Evolutionary conservation across 441 rosid genomes (phyloP).

Genomic region (Populus hybrid): DNA sequence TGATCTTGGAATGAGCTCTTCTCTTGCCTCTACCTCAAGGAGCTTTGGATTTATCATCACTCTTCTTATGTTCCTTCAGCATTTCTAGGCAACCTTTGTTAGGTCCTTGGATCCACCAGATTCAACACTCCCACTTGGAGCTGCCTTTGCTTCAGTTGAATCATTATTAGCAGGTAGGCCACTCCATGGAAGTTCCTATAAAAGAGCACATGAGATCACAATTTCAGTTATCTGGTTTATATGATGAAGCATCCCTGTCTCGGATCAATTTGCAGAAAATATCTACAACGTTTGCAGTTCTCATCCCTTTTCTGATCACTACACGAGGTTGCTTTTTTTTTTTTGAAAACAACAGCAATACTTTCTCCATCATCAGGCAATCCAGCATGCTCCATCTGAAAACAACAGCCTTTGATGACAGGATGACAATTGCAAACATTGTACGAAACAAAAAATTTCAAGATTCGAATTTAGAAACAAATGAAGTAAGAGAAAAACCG

Average conservation of each 20-base stretch:
- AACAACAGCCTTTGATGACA: not conserved
- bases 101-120: too few species aligned
- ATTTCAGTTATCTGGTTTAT: not conserved
- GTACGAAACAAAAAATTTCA: not conserved
- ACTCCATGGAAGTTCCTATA: constrained; percentile 47
- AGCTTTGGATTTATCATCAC: too few species aligned
- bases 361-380: not conserved
- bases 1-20: too few species aligned
- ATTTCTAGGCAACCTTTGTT: too few species aligned
- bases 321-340: not conserved
- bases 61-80: too few species aligned
- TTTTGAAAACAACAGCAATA: constrained; percentile 1
- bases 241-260: not conserved
- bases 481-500: not conserved
- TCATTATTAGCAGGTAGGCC: constrained; percentile 36
- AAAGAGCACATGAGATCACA: constrained; percentile 7
- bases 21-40: too few species aligned
- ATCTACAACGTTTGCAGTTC: not conserved
- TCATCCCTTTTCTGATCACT: not conserved
- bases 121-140: too few species aligned
- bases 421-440: not conserved
- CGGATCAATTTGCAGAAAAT: not conserved
- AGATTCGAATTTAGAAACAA: not conserved
- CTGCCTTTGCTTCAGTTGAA: constrained; percentile 32
- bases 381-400: not conserved